Percentiles rank a stretch among this genome's conserved stretches.
phyloP scores from a whole-genome alignment of 768 basidiomycete species.

The Amanita molliuscula region DNA sequence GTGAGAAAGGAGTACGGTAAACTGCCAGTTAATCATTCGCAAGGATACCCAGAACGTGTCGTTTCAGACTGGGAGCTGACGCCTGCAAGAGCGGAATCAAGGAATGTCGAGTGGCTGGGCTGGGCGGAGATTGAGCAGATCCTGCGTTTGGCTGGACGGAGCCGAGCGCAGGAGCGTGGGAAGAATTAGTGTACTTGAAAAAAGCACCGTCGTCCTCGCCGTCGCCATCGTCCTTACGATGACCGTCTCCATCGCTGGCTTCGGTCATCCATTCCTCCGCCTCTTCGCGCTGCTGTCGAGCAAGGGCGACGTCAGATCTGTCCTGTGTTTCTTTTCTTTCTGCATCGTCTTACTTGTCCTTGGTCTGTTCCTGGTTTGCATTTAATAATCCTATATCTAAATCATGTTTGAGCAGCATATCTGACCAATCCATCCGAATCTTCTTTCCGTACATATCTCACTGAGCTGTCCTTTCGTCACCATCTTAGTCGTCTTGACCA shows the following conservation, averaged over 20 bases:
- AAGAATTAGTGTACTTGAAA: not conserved
- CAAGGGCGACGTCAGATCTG: conserved; percentile 57
- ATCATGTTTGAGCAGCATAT: conserved; percentile 50
- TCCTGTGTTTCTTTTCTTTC: conserved; percentile 62
- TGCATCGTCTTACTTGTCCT: conserved; percentile 60
- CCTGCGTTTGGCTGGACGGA: not conserved
- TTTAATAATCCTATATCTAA: conserved; percentile 6
- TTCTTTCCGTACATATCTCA: conserved; percentile 90
- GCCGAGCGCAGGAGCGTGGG: conserved; percentile 1
- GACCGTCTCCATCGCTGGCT: conserved; percentile 53
- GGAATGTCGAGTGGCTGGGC: conserved; percentile 1
- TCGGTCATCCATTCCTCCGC: conserved; percentile 13
- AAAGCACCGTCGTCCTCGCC: conserved; percentile 1
- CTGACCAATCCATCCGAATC: conserved; percentile 91
- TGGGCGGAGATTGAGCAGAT: conserved; percentile 7
- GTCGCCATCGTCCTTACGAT: conserved; percentile 33
- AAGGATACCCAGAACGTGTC: not conserved
- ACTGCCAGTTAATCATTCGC: too few species aligned
- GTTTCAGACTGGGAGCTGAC: not conserved
- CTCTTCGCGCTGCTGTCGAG: conserved; percentile 39
- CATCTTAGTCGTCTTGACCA: conserved; percentile 77
- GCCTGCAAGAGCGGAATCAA: not conserved
- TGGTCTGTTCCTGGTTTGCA: conserved; percentile 36
- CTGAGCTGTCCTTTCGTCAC: conserved; percentile 94
- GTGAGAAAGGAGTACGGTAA: too few species aligned